A percentile compares a stretch with the other conserved stretches of the same genome.
Conservation (phyloP, 768 basidiomycete genomes). For the Trametes cingulata region DNA sequence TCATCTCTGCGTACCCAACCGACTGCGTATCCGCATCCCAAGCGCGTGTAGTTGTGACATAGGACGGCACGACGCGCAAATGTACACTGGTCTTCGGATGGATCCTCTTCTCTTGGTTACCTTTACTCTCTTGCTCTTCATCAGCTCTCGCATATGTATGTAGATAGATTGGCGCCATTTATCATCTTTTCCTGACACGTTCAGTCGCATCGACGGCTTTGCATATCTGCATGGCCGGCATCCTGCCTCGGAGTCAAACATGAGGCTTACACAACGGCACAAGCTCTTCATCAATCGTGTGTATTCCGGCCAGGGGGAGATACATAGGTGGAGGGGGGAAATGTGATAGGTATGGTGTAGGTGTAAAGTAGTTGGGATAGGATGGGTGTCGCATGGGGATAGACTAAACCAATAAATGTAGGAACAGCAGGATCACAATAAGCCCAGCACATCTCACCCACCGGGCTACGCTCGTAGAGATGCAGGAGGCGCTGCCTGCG, state of each 20-base stretch:
- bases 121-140: not conserved
- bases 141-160: conserved; percentile 10
- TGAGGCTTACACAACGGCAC: too few relatives aligned
- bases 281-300: too few relatives aligned
- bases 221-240: too few relatives aligned
- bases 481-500: not conserved
- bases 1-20: not conserved
- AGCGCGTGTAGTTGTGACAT: not conserved
- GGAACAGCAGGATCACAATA: not conserved
- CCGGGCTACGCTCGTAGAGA: not conserved
- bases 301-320: not conserved
- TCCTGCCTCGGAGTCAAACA: too few relatives aligned
- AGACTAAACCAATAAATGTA: conserved; percentile 12
- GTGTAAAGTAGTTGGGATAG: not conserved
- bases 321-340: not conserved
- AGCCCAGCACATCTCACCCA: not conserved
- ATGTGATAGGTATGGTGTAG: not conserved
- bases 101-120: not conserved
- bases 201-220: too few relatives aligned
- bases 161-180: conserved; percentile 5
- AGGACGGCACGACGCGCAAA: not conserved
- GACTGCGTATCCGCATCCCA: not conserved
- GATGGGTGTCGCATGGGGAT: conserved; percentile 8
- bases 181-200: not conserved
- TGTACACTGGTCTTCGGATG: not conserved